phyloP scores from a whole-genome alignment of 768 basidiomycete genomes.

The Trametes cinnabarina region DNA sequence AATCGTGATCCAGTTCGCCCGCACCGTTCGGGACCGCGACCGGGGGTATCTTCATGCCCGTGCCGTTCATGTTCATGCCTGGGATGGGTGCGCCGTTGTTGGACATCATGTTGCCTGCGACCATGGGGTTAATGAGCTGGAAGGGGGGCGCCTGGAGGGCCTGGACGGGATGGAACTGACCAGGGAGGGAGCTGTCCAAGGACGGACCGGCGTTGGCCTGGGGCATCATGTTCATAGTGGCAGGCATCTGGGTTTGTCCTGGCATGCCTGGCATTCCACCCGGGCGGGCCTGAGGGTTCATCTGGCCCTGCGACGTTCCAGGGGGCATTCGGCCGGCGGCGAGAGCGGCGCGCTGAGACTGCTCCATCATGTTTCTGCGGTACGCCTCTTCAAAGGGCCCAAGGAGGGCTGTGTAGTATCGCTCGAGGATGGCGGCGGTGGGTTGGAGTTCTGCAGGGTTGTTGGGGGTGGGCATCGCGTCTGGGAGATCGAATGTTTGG shows the following conservation, averaged over 20 bases:
- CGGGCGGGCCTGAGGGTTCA: constrained; percentile 14
- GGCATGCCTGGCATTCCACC: constrained; percentile 21
- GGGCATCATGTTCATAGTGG: constrained; percentile 16
- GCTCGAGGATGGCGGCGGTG: constrained; percentile 50
- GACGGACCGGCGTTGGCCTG: constrained; percentile 2
- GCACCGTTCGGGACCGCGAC: constrained; percentile 1
- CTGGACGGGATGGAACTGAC: constrained; percentile 16
- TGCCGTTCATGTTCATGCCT: constrained; percentile 11
- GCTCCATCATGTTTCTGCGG: constrained; percentile 57
- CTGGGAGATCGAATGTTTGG: constrained; percentile 42
- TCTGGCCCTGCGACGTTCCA: constrained; percentile 18
- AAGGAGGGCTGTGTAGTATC: constrained; percentile 62
- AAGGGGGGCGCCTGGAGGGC: constrained; percentile 1
- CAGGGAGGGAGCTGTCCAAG: constrained; percentile 12
- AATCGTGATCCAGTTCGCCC: constrained; percentile 51
- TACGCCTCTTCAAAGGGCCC: constrained; percentile 72
- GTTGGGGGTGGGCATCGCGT: constrained; percentile 23
- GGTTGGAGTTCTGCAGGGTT: constrained; percentile 37
- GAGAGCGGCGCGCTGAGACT: constrained; percentile 51
- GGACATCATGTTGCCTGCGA: constrained; percentile 9
- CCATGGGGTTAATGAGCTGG: constrained; percentile 7
- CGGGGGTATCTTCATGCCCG: constrained; percentile 3
- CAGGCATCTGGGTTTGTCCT: constrained; percentile 1
- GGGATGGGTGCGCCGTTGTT: not conserved
- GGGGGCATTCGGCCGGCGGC: constrained; percentile 32